Percentiles rank a stretch among this genome's conserved stretches.
These are phyloP conservation scores for Monosporozyma aquatica DNA, from an alignment of 805 yeast genomes.

Conservation along the genomic window DNA sequence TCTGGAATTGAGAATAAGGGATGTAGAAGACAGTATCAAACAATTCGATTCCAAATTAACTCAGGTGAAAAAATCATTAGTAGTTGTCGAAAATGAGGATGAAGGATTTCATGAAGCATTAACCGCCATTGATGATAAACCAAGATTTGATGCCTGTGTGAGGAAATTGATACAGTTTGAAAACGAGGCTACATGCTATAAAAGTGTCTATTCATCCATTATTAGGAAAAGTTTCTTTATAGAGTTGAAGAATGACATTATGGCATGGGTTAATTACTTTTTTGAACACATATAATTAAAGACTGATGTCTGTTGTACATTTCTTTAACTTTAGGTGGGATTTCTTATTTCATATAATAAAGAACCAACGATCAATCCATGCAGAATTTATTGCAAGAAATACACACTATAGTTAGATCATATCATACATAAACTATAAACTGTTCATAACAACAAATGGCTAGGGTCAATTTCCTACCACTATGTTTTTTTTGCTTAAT, in stretches of 20 bases:
- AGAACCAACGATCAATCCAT: no score
- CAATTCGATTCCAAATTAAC: slow-evolving; percentile 32
- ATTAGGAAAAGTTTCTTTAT: slow-evolving; percentile 9
- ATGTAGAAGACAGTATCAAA: slow-evolving; percentile 54
- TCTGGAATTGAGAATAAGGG: slow-evolving; percentile 51
- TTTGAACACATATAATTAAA: slow-evolving; percentile 3
- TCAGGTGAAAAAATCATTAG: slow-evolving; percentile 15
- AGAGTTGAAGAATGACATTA: slow-evolving; percentile 12
- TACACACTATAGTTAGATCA: no score
- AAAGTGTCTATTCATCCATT: slow-evolving; percentile 14
- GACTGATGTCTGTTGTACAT: no score
- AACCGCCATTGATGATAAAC: slow-evolving; percentile 10
- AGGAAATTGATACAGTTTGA: slow-evolving; percentile 11
- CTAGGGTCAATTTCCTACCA: no score
- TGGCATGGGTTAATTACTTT: slow-evolving; percentile 16
- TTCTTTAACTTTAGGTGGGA: no score
- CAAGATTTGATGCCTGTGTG: slow-evolving; percentile 14
- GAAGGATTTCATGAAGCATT: slow-evolving; percentile 6
- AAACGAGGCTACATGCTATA: slow-evolving; percentile 11
- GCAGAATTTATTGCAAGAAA: no score
- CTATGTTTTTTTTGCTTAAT: no score
- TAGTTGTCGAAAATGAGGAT: slow-evolving; percentile 2
- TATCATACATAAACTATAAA: no score
- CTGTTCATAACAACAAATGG: no score
- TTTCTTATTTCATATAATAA: no score